These are phyloP conservation scores for Sporothrix euskadiensis DNA, from an alignment of 2,329 filamentous ascomycete genomes.

Conservation along the genomic window DNA sequence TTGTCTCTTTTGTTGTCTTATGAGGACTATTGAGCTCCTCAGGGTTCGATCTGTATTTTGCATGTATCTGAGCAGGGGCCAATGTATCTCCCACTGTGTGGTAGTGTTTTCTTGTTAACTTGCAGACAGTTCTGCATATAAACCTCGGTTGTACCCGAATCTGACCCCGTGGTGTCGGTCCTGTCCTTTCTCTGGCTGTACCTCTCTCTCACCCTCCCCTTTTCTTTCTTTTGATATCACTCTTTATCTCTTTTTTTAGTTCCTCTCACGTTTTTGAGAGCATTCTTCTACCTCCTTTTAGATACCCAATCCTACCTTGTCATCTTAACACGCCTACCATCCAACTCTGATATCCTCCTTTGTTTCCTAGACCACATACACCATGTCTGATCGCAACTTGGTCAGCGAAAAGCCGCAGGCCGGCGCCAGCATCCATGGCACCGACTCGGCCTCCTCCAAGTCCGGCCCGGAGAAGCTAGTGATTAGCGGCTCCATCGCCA, in stretches of 20 bases:
- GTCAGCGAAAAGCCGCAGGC: not conserved
- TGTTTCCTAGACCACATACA: not conserved
- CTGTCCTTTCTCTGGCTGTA: not conserved
- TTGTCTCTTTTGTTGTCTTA: not conserved
- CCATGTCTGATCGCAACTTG: not conserved
- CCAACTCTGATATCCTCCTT: not conserved
- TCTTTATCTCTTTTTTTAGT: not conserved
- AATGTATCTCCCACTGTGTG: slow-evolving; percentile 14
- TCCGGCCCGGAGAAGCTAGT: not conserved
- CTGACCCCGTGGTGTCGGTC: not conserved
- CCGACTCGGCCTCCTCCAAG: not conserved
- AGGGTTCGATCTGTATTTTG: not conserved
- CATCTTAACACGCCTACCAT: not conserved
- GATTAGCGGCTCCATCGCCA: slow-evolving; percentile 27
- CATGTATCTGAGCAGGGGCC: not conserved
- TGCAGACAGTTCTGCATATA: not conserved
- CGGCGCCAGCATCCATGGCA: not conserved
- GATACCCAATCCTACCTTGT: not conserved
- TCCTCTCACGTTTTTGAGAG: not conserved
- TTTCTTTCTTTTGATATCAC: not conserved
- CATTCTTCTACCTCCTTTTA: not conserved
- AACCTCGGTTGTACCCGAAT: slow-evolving; percentile 1
- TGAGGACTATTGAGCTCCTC: not conserved
- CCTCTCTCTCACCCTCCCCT: not conserved
- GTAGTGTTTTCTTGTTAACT: not conserved